A percentile compares a stretch with the other conserved stretches of the same genome.
Evolutionary conservation across 257 asterid species (phyloP).

Genomic region (Petunia axillaris): DNA sequence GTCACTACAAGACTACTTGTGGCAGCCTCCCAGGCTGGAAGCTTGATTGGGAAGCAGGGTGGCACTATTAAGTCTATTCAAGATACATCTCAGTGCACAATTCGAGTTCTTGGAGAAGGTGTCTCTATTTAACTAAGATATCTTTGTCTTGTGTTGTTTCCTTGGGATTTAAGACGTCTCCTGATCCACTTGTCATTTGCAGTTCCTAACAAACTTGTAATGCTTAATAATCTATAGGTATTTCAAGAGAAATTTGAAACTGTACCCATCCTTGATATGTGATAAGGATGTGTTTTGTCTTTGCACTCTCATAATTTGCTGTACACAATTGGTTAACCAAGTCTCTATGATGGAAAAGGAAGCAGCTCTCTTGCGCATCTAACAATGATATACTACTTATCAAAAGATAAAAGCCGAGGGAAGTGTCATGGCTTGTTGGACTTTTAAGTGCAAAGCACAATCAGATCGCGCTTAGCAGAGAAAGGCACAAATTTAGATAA

Average conservation of each 20-base stretch:
- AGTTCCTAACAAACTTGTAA: not conserved
- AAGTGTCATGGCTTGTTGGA: not conserved
- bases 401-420: not conserved
- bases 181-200: not conserved
- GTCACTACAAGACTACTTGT: constrained; percentile 80
- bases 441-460: not conserved
- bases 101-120: constrained; percentile 91
- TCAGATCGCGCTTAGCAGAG: not conserved
- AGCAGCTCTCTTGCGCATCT: not conserved
- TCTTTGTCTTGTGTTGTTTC: not conserved
- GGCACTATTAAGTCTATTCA: constrained; percentile 81
- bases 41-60: constrained; percentile 96
- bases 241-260: constrained; percentile 1
- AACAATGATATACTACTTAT: not conserved
- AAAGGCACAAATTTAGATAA: not conserved
- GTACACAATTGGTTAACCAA: not conserved
- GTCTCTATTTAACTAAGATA: constrained; percentile 19
- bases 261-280: not conserved
- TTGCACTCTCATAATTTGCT: not conserved
- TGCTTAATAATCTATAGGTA: not conserved
- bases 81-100: constrained; percentile 75
- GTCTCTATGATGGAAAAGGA: not conserved
- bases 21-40: constrained; percentile 90
- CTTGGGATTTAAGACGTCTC: not conserved
- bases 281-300: not conserved